Conservation (phyloP, 2,329 filamentous ascomycete species). For the Penicillium expansum region DNA sequence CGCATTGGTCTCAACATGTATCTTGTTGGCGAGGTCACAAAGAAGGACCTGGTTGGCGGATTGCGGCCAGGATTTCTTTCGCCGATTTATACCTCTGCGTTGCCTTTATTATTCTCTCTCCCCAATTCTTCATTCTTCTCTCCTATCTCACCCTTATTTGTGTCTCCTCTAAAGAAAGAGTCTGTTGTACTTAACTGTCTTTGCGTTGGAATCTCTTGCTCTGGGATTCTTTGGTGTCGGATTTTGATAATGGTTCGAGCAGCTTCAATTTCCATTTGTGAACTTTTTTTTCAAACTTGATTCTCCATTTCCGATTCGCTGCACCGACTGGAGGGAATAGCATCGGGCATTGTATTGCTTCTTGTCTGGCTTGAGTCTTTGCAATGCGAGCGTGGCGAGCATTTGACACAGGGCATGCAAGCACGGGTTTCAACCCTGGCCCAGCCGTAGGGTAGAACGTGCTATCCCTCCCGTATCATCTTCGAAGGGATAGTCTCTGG, state of each 20-base stretch:
- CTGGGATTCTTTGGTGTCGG: constrained; percentile 16
- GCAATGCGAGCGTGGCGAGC: constrained; percentile 16
- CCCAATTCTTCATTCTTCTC: constrained; percentile 8
- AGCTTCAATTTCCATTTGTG: constrained; percentile 26
- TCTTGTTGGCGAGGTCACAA: constrained; percentile 19
- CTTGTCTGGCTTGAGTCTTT: background rate
- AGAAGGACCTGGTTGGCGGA: constrained; percentile 20
- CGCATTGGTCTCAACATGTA: constrained; percentile 27
- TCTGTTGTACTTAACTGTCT: constrained; percentile 26
- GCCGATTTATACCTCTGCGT: constrained; percentile 18
- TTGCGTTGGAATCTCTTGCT: constrained; percentile 16
- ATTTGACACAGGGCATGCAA: constrained; percentile 16
- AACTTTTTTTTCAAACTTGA: constrained; percentile 11
- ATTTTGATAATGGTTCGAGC: constrained; percentile 31
- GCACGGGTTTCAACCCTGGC: constrained; percentile 9
- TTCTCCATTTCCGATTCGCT: background rate
- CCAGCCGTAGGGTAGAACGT: background rate
- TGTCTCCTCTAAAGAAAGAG: constrained; percentile 21
- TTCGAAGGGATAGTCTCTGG: background rate
- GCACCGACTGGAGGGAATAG: background rate
- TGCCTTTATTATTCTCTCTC: constrained; percentile 17
- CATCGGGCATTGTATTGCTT: background rate
- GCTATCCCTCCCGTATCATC: background rate
- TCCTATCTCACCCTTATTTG: constrained; percentile 11
- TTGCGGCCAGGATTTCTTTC: constrained; percentile 20